Percentiles rank a stretch among this genome's conserved stretches.
Conservation (phyloP, 805 yeast genomes). For the Metschnikowia lochheadii region DNA sequence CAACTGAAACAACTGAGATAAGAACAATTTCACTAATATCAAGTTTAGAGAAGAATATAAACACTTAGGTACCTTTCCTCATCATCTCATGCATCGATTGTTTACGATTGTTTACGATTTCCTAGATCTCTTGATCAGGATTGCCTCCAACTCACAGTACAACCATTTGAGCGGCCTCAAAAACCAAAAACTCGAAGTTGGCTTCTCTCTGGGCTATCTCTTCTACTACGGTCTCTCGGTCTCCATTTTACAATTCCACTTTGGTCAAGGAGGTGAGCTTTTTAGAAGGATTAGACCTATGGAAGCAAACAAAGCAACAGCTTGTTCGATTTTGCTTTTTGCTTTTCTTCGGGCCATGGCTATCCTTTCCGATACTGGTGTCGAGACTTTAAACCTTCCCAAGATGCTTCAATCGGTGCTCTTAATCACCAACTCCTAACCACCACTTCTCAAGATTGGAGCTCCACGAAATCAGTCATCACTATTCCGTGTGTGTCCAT, state of each 20-base stretch:
- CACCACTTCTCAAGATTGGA: conserved; percentile 46
- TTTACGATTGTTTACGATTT: conserved; percentile 87
- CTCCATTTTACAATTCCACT: conserved; percentile 39
- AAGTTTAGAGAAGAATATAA: too few relatives aligned
- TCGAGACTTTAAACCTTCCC: conserved; percentile 57
- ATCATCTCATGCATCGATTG: conserved; percentile 85
- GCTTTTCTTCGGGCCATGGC: conserved; percentile 77
- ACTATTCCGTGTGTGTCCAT: conserved; percentile 61
- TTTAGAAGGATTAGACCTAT: conserved; percentile 65
- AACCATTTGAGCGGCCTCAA: conserved; percentile 79
- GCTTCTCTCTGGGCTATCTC: conserved; percentile 86
- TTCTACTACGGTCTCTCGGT: conserved; percentile 16
- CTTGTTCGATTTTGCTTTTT: conserved; percentile 69
- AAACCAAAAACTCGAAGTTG: conserved; percentile 70
- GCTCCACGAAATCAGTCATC: conserved; percentile 35
- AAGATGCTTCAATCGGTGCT: conserved; percentile 61
- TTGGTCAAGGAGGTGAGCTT: conserved; percentile 37
- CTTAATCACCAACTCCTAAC: conserved; percentile 58
- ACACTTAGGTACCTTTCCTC: too few relatives aligned
- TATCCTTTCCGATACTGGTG: conserved; percentile 63
- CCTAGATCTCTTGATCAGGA: conserved; percentile 70
- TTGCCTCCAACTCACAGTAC: conserved; percentile 74
- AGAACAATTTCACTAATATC: too few relatives aligned
- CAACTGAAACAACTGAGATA: too few relatives aligned
- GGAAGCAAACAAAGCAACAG: conserved; percentile 86